Percentiles rank a stretch among this genome's conserved stretches.
Evolutionary conservation across 2,329 filamentous ascomycete genomes (phyloP).

Genomic region (Saccharata proteae): DNA sequence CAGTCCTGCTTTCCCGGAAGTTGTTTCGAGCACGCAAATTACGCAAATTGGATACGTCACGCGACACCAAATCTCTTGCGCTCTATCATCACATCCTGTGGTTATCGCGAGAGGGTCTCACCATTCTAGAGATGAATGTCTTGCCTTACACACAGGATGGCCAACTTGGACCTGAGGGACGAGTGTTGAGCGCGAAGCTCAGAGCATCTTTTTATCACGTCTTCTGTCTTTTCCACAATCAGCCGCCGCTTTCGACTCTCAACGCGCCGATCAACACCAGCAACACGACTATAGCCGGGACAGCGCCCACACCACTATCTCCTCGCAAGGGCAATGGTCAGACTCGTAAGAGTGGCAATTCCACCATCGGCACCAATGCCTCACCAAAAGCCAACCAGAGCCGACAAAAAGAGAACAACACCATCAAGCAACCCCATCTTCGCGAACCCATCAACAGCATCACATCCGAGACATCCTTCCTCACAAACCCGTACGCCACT

Average conservation of each 20-base stretch:
- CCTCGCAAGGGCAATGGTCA: not conserved
- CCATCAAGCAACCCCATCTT: slow-evolving; percentile 26
- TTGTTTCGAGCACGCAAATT: slow-evolving; percentile 73
- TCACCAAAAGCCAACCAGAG: slow-evolving; percentile 7
- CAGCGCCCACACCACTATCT: not conserved
- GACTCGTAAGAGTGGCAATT: no score
- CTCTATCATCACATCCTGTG: slow-evolving; percentile 88
- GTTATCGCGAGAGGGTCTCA: slow-evolving; percentile 82
- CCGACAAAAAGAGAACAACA: slow-evolving; percentile 4
- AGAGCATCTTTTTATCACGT: slow-evolving; percentile 93
- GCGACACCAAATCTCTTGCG: slow-evolving; percentile 66
- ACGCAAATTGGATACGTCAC: slow-evolving; percentile 66
- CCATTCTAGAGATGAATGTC: slow-evolving; percentile 76
- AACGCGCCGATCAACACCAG: slow-evolving; percentile 29
- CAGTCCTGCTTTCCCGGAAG: slow-evolving; percentile 74
- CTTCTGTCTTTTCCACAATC: slow-evolving; percentile 91
- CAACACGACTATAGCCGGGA: not conserved
- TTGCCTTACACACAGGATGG: slow-evolving; percentile 61
- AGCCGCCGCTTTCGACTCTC: slow-evolving; percentile 49
- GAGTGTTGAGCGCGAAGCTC: slow-evolving; percentile 82
- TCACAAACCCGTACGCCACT: slow-evolving; percentile 37
- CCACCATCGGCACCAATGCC: no score
- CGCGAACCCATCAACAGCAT: slow-evolving; percentile 38
- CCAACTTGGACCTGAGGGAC: slow-evolving; percentile 63
- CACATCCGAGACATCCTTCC: slow-evolving; percentile 37